A percentile compares a stretch with the other conserved stretches of the same genome.
Evolutionary conservation across 2,329 filamentous ascomycete species (phyloP).

Genomic region (Fusarium nurragi): DNA sequence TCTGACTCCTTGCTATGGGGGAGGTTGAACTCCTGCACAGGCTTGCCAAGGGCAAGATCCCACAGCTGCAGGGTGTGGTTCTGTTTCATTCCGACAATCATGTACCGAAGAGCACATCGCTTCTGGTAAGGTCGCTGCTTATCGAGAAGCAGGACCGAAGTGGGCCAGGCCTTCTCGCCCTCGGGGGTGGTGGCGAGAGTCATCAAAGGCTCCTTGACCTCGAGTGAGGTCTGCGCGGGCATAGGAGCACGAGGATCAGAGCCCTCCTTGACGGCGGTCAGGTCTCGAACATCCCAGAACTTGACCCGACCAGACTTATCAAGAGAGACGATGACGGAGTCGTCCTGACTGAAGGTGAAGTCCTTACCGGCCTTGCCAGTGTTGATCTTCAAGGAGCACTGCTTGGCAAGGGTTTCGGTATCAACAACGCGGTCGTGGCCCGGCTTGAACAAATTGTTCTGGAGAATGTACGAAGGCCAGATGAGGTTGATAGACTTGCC

Average conservation of each 20-base stretch:
- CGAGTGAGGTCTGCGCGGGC: constrained; percentile 68
- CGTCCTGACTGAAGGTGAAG: constrained; percentile 97
- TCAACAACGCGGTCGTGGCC: constrained; percentile 77
- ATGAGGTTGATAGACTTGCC: constrained; percentile 97
- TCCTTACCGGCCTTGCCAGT: constrained; percentile 99
- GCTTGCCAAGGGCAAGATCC: constrained; percentile 94
- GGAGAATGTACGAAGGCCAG: constrained; percentile 71
- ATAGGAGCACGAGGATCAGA: constrained; percentile 61
- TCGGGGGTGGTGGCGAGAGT: constrained; percentile 88
- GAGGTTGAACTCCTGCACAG: constrained; percentile 95
- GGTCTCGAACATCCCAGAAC: constrained; percentile 95
- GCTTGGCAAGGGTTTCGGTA: constrained; percentile 85
- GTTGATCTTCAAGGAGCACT: constrained; percentile 91
- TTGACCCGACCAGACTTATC: constrained; percentile 97
- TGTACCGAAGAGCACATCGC: constrained; percentile 88
- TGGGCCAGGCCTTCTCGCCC: constrained; percentile 94
- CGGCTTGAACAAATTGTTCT: constrained; percentile 70
- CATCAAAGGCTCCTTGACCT: constrained; percentile 86
- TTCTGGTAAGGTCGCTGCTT: constrained; percentile 94
- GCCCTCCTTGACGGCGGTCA: constrained; percentile 66
- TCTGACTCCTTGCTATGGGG: constrained; percentile 96
- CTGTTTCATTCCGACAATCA: constrained; percentile 98
- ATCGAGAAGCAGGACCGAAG: constrained; percentile 93
- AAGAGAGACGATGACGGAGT: constrained; percentile 90
- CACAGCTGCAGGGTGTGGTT: constrained; percentile 98